Conservation (phyloP, 1,284 basidiomycete species). For the Austroboletus rostrupii region DNA sequence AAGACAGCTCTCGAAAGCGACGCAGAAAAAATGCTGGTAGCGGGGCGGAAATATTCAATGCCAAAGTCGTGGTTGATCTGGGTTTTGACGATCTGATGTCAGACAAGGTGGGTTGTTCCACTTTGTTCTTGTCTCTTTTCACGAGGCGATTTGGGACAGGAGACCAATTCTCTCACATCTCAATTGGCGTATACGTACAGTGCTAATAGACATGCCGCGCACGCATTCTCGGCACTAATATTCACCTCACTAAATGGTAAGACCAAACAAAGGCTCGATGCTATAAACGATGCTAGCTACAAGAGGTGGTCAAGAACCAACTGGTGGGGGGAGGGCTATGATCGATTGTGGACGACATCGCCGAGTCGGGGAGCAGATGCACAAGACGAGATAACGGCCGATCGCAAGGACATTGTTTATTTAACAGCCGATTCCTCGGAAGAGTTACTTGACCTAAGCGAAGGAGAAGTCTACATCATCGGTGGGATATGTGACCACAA, state of each 20-base stretch:
- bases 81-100: slow-evolving; percentile 95
- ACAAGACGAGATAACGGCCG: slow-evolving; percentile 1
- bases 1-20: slow-evolving; percentile 43
- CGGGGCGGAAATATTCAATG: slow-evolving; percentile 56
- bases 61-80: slow-evolving; percentile 83
- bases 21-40: slow-evolving; percentile 29
- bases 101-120: slow-evolving; percentile 69
- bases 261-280: slow-evolving; percentile 66
- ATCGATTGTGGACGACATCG: slow-evolving; percentile 54
- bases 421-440: slow-evolving; percentile 92
- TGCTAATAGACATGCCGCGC: slow-evolving; percentile 69
- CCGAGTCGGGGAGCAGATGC: slow-evolving; percentile 1
- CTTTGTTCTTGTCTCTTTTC: slow-evolving; percentile 14
- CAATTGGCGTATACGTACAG: slow-evolving; percentile 91
- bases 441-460: slow-evolving; percentile 75
- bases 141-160: slow-evolving; percentile 46
- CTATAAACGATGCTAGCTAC: slow-evolving; percentile 65
- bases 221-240: slow-evolving; percentile 69
- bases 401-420: slow-evolving; percentile 69
- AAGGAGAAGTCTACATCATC: slow-evolving; percentile 90
- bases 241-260: slow-evolving; percentile 78
- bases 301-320: slow-evolving; percentile 78
- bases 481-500: slow-evolving; percentile 97
- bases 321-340: slow-evolving; percentile 77
- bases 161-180: slow-evolving; percentile 81